Conservation (phyloP, 768 basidiomycete genomes). For the Gelatoporia subvermispora region DNA sequence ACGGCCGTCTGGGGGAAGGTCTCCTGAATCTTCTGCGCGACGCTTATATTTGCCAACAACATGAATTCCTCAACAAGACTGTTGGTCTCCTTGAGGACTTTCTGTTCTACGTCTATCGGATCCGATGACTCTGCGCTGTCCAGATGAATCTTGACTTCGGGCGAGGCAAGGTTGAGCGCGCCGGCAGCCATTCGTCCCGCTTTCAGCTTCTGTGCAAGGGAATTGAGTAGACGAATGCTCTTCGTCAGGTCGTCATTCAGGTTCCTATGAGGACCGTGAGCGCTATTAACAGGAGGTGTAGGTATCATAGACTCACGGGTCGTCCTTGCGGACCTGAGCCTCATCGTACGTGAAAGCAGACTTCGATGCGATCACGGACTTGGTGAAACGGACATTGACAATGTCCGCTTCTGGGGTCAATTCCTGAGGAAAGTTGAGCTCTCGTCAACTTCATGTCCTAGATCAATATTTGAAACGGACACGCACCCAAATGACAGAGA, state of each 20-base stretch:
- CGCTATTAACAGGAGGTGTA: background rate
- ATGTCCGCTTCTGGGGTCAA: slow-evolving; percentile 85
- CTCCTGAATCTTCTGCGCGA: slow-evolving; percentile 87
- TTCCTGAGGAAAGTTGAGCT: slow-evolving; percentile 52
- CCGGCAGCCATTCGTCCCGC: slow-evolving; percentile 88
- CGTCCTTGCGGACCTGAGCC: slow-evolving; percentile 91
- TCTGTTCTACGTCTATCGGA: slow-evolving; percentile 96
- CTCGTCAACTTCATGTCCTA: too few relatives aligned
- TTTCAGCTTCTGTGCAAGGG: slow-evolving; percentile 79
- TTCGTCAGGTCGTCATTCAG: slow-evolving; percentile 76
- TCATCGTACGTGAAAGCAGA: slow-evolving; percentile 96
- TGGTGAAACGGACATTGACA: slow-evolving; percentile 85
- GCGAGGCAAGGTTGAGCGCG: slow-evolving; percentile 96
- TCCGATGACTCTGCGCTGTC: slow-evolving; percentile 92
- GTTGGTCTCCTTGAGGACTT: slow-evolving; percentile 88
- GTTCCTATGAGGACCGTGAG: slow-evolving; percentile 39
- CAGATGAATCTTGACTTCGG: slow-evolving; percentile 95
- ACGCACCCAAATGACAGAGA: slow-evolving; percentile 90
- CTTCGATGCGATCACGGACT: slow-evolving; percentile 96
- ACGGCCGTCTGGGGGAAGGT: slow-evolving; percentile 96
- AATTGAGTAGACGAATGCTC: slow-evolving; percentile 85
- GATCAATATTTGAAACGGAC: background rate
- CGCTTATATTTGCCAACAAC: slow-evolving; percentile 95
- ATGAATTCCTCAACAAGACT: slow-evolving; percentile 98
- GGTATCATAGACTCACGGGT: slow-evolving; percentile 54